Conservation (phyloP, 495 filamentous ascomycete genomes). For the Podospora australis region DNA sequence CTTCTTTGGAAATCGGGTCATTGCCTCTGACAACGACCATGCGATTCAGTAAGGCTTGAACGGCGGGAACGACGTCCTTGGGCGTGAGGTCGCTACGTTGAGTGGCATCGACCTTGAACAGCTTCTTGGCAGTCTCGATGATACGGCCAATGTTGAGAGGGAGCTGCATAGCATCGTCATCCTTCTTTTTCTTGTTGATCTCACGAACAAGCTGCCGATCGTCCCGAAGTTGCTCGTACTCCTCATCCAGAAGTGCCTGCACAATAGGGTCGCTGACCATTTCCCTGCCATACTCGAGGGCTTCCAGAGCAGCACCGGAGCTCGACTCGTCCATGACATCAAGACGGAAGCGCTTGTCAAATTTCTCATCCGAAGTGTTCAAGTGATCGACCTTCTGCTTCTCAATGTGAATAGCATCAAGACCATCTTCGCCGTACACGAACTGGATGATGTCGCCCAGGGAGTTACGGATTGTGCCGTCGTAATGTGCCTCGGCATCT, state of each 20-base stretch:
- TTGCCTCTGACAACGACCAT: slow-evolving; percentile 79
- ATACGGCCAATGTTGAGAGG: slow-evolving; percentile 88
- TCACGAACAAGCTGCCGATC: slow-evolving; percentile 71
- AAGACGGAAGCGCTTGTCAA: slow-evolving; percentile 76
- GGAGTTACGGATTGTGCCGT: slow-evolving; percentile 95
- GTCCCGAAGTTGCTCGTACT: slow-evolving; percentile 70
- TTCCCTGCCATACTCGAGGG: slow-evolving; percentile 80
- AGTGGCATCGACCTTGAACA: slow-evolving; percentile 82
- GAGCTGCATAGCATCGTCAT: slow-evolving; percentile 76
- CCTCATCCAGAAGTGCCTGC: slow-evolving; percentile 77
- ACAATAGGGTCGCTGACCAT: slow-evolving; percentile 79
- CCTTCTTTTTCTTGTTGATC: slow-evolving; percentile 41
- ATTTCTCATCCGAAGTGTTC: slow-evolving; percentile 61
- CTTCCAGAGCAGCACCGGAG: slow-evolving; percentile 56
- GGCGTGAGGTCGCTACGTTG: slow-evolving; percentile 85
- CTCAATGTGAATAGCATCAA: slow-evolving; percentile 87
- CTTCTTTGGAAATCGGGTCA: slow-evolving; percentile 75
- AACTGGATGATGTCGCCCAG: slow-evolving; percentile 96
- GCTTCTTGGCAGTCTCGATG: slow-evolving; percentile 78
- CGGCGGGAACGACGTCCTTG: slow-evolving; percentile 77
- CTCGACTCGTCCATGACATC: slow-evolving; percentile 78
- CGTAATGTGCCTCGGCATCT: slow-evolving; percentile 96
- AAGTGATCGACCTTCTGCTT: slow-evolving; percentile 84
- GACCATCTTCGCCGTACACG: slow-evolving; percentile 93
- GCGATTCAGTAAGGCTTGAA: slow-evolving; percentile 65